A percentile compares a stretch with the other conserved stretches of the same genome.
These are phyloP conservation scores for Cardamine chenopodiifolia DNA, from an alignment of 345 rosid species.

Conservation along the genomic window DNA sequence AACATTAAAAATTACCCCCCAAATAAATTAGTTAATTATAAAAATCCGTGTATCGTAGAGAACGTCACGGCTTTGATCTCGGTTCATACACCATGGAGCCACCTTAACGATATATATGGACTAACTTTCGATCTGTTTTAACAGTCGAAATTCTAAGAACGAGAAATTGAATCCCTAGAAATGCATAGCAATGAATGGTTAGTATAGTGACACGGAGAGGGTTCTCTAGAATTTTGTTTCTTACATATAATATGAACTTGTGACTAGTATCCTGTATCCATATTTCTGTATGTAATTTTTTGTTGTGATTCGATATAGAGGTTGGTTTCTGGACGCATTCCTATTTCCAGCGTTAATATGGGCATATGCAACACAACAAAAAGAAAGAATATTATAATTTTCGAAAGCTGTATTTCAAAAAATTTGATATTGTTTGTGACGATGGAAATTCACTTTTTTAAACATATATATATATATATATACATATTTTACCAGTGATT, in stretches of 20 bases:
- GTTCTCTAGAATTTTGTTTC: not conserved
- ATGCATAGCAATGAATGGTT: constrained; percentile 31
- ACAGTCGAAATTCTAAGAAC: constrained; percentile 29
- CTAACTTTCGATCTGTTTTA: constrained; percentile 16
- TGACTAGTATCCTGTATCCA: not conserved
- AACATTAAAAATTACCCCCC: not conserved
- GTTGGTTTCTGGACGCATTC: constrained; percentile 10
- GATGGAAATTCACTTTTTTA: not conserved
- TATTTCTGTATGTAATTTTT: not conserved
- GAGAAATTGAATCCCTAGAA: constrained; percentile 36
- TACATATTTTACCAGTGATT: too few relatives aligned
- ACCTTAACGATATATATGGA: constrained; percentile 24
- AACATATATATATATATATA: too few relatives aligned
- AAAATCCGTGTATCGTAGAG: constrained; percentile 41
- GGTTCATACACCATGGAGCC: constrained; percentile 45
- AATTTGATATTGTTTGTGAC: not conserved
- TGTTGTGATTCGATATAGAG: constrained; percentile 5
- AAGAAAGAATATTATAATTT: not conserved
- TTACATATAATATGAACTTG: not conserved
- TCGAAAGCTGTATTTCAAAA: not conserved
- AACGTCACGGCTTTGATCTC: constrained; percentile 47
- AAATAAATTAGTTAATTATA: constrained; percentile 18
- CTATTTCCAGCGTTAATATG: not conserved
- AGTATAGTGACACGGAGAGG: constrained; percentile 28
- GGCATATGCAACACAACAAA: constrained; percentile 15